Evolutionary conservation across 306 rosid species (phyloP).

Genomic region (Carpinus fangiana): DNA sequence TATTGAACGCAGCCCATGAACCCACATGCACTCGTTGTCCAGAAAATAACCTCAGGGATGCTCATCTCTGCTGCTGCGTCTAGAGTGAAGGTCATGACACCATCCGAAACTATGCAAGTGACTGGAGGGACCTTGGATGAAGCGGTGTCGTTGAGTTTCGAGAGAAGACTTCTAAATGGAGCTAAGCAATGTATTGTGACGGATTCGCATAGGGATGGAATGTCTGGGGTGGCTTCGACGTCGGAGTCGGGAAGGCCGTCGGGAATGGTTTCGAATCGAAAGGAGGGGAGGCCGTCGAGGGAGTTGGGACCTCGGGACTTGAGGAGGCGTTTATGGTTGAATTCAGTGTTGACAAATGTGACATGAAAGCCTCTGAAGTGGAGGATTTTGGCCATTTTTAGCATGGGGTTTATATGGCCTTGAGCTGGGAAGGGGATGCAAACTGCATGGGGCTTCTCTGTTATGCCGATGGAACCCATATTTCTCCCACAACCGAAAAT

Average conservation of each 20-base stretch:
- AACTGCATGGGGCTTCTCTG: slow-evolving; percentile 32
- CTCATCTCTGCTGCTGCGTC: slow-evolving; percentile 44
- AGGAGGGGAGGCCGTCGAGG: slow-evolving; percentile 28
- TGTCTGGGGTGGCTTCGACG: slow-evolving; percentile 44
- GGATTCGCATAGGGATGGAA: slow-evolving; percentile 40
- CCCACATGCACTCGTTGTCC: slow-evolving; percentile 56
- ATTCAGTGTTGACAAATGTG: slow-evolving; percentile 38
- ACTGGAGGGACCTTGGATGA: slow-evolving; percentile 34
- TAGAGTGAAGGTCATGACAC: slow-evolving; percentile 41
- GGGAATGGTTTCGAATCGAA: slow-evolving; percentile 40
- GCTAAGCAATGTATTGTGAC: slow-evolving; percentile 28
- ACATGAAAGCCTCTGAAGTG: slow-evolving; percentile 41
- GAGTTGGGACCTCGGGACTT: slow-evolving; percentile 33
- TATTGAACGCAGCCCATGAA: slow-evolving; percentile 38
- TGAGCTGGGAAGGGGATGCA: slow-evolving; percentile 47
- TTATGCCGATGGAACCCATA: slow-evolving; percentile 15
- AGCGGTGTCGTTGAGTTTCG: slow-evolving; percentile 26
- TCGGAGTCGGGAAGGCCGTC: slow-evolving; percentile 61
- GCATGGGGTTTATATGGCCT: slow-evolving; percentile 51
- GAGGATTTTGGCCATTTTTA: slow-evolving; percentile 40
- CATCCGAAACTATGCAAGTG: slow-evolving; percentile 49
- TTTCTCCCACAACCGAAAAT: not conserved
- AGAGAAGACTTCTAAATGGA: slow-evolving; percentile 43
- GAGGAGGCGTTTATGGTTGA: slow-evolving; percentile 41
- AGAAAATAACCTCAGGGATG: slow-evolving; percentile 44